Evolutionary conservation across 768 basidiomycete genomes (phyloP).

Genomic region (Amanita thiersii): DNA sequence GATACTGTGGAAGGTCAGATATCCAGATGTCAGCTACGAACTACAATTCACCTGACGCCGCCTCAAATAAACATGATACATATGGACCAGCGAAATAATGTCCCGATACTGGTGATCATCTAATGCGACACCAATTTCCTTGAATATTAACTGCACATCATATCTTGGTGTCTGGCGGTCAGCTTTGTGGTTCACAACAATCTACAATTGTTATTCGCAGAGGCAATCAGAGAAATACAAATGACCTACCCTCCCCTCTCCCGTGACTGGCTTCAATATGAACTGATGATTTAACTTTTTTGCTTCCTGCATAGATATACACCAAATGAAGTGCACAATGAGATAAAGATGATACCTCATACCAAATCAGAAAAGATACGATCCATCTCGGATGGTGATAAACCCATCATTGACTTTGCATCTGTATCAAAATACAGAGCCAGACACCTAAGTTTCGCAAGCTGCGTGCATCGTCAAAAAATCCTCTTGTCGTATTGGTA

Average conservation of each 20-base stretch:
- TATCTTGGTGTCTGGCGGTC: constrained; percentile 73
- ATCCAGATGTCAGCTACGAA: constrained; percentile 1
- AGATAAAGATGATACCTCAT: constrained; percentile 10
- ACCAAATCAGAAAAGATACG: constrained; percentile 73
- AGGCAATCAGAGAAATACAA: constrained; percentile 4
- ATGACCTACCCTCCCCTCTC: constrained; percentile 73
- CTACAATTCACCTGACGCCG: constrained; percentile 54
- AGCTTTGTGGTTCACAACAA: constrained; percentile 75
- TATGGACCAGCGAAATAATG: constrained; percentile 85
- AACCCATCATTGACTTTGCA: constrained; percentile 66
- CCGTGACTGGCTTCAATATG: constrained; percentile 91
- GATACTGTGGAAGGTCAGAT: constrained; percentile 47
- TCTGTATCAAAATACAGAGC: constrained; percentile 96
- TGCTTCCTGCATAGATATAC: too few relatives aligned
- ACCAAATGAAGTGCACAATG: too few relatives aligned
- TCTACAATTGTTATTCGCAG: constrained; percentile 28
- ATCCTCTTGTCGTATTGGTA: background rate
- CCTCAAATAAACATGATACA: constrained; percentile 93
- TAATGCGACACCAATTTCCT: constrained; percentile 87
- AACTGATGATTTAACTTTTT: constrained; percentile 73
- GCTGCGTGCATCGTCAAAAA: constrained; percentile 32
- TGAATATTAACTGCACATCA: constrained; percentile 81
- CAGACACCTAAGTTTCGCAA: constrained; percentile 80
- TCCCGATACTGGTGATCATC: constrained; percentile 95
- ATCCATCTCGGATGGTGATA: constrained; percentile 55